Conservation (phyloP, 2,329 filamentous ascomycete species). For the Fusarium sp. region DNA sequence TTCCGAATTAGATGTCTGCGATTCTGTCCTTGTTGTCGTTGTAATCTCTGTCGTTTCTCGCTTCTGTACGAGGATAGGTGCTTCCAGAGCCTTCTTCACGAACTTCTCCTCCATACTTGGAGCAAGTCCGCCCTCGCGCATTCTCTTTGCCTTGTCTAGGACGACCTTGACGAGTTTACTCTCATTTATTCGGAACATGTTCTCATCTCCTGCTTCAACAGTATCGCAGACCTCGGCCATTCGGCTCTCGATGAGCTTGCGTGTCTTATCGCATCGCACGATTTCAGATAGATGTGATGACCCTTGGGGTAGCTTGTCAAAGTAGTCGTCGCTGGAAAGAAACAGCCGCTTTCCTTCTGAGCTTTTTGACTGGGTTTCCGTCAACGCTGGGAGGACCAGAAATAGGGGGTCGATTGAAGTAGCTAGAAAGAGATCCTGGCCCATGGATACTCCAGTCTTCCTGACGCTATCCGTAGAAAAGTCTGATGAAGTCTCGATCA, state of each 20-base stretch:
- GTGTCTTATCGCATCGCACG: conserved; percentile 59
- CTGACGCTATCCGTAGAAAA: conserved; percentile 15
- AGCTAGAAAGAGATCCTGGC: conserved; percentile 81
- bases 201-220: conserved; percentile 84
- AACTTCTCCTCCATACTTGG: conserved; percentile 87
- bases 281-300: conserved; percentile 69
- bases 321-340: conserved; percentile 75
- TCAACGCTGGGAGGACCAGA: conserved; percentile 78
- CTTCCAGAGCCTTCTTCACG: conserved; percentile 78
- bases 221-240: conserved; percentile 81
- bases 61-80: conserved; percentile 76
- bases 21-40: conserved; percentile 20
- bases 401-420: conserved; percentile 88
- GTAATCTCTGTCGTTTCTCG: conserved; percentile 53
- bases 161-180: conserved; percentile 74
- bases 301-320: conserved; percentile 68
- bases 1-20: conserved; percentile 37
- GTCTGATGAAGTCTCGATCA: conserved; percentile 57
- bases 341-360: conserved; percentile 70
- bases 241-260: conserved; percentile 67
- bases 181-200: conserved; percentile 83
- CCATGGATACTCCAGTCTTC: conserved; percentile 61
- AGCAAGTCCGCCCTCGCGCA: conserved; percentile 74
- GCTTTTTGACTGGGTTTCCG: conserved; percentile 53
- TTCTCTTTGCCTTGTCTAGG: conserved; percentile 74